Percentiles rank a stretch among this genome's conserved stretches.
Evolutionary conservation across 2,329 filamentous ascomycete genomes (phyloP).

Genomic region (Penicillium sp.): DNA sequence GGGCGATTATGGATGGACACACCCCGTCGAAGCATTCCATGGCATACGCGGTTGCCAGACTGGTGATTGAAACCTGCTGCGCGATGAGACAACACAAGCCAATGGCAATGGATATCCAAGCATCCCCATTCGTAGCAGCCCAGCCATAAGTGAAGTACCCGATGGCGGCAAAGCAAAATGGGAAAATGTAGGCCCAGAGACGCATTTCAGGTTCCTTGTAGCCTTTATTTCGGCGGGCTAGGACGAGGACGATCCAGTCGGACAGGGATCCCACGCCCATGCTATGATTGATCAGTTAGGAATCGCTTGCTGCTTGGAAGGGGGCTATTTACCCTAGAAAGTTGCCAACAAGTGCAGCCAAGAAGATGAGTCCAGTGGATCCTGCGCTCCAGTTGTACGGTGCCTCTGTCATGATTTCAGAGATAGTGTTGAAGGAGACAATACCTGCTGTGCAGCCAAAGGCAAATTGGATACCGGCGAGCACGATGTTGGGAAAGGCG

Average conservation of each 20-base stretch:
- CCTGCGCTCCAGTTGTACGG: slow-evolving; percentile 40
- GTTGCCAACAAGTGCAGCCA: slow-evolving; percentile 37
- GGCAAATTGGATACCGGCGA: slow-evolving; percentile 44
- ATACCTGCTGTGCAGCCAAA: slow-evolving; percentile 46
- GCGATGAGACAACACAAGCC: slow-evolving; percentile 43
- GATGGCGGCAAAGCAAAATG: slow-evolving; percentile 34
- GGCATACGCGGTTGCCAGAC: slow-evolving; percentile 44
- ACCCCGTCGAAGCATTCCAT: slow-evolving; percentile 46
- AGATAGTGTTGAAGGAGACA: slow-evolving; percentile 43
- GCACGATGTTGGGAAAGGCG: slow-evolving; percentile 42
- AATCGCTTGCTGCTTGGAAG: too few species aligned
- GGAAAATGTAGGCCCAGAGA: slow-evolving; percentile 38
- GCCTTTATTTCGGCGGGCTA: slow-evolving; percentile 37
- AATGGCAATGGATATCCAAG: slow-evolving; percentile 41
- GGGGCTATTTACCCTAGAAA: slow-evolving; percentile 28
- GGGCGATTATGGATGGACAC: background rate
- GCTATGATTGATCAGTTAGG: slow-evolving; percentile 29
- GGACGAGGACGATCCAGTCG: slow-evolving; percentile 34
- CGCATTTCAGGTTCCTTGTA: slow-evolving; percentile 44
- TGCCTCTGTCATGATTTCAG: slow-evolving; percentile 38
- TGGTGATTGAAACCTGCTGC: slow-evolving; percentile 43
- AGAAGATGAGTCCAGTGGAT: slow-evolving; percentile 34
- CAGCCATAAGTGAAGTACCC: slow-evolving; percentile 45
- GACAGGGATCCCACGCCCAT: slow-evolving; percentile 43
- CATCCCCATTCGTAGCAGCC: slow-evolving; percentile 36